These are phyloP conservation scores for Neofusicoccum umdonicola DNA, from an alignment of 2,329 filamentous ascomycete genomes.

Conservation along the genomic window DNA sequence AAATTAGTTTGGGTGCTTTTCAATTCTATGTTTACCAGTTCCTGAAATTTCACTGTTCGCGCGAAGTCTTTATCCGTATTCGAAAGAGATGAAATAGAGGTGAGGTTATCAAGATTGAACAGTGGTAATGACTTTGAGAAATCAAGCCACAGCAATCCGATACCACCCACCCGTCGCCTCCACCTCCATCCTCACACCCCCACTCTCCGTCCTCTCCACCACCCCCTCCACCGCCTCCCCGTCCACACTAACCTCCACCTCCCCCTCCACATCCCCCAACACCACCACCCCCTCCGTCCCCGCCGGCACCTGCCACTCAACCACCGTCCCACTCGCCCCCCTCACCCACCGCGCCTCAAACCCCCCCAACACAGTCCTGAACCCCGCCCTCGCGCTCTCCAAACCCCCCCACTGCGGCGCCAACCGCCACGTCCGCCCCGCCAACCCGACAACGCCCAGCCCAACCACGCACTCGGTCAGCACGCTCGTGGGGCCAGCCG, in stretches of 20 bases:
- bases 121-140: too few relatives aligned
- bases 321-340: slow-evolving; percentile 13
- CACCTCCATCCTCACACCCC: background rate
- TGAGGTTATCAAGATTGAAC: too few relatives aligned
- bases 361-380: slow-evolving; percentile 45
- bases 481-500: slow-evolving; percentile 31
- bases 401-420: slow-evolving; percentile 47
- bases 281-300: background rate
- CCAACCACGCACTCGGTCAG: slow-evolving; percentile 46
- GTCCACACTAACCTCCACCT: background rate
- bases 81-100: too few relatives aligned
- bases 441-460: slow-evolving; percentile 39
- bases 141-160: background rate
- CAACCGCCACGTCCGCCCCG: slow-evolving; percentile 44
- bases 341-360: slow-evolving; percentile 38
- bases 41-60: too few relatives aligned
- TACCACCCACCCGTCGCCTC: background rate
- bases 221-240: background rate
- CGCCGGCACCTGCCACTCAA: slow-evolving; percentile 24
- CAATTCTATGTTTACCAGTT: too few relatives aligned
- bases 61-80: too few relatives aligned
- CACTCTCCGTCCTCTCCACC: background rate
- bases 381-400: slow-evolving; percentile 44
- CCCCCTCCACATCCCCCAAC: background rate
- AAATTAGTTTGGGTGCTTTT: too few relatives aligned